Evolutionary conservation across 2,329 filamentous ascomycete genomes (phyloP), one percentile per base, ranked within the genome.

Genomic region (Seiridium unicorne): DNA sequence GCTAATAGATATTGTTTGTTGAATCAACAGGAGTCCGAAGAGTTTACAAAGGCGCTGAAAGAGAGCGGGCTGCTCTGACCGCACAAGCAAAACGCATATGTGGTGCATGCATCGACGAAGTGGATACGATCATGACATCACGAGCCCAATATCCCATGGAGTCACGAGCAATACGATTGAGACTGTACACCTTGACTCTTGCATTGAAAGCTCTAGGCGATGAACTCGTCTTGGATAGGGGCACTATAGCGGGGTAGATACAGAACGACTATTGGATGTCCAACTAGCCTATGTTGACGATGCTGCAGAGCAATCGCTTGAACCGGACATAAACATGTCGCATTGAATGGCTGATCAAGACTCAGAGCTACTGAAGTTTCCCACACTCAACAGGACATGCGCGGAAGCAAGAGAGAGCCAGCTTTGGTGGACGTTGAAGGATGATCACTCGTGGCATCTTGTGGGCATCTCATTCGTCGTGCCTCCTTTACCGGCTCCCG

Each of bases 41-140:
- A 74, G 44, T 64, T 81, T 60, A 64, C 73, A 55, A 65, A 64
- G 11, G 71, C 72, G 40, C 72, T 81, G 59, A 76, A 76, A 69
- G 66, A 73, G 10, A 64, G 66, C 18, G 80, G 79, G 72, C 66
- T 79, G 46, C 44, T 80, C 46, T 81, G 73, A 71, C 13, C 10
- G 34, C 63, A 46, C 59, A 48, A 40, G 42, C 11, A 7, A 5
- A 26, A 18, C 18, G 18, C 47, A 31, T 31, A 32, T 8, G 3
- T 8, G 18, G 26, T 26, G 35, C 34, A 36, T 53, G 7, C 18
- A 13, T 36, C n/a, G 49, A n/a, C 9, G 9, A 18, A 40, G 49
- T 5, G 49, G 34, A 53, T 3, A 32, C 18, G 18, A 26, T 26
- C 18, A 26, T 26, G 18, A 26, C 18, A 26, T 26, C 18, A 26